Evolutionary conservation across 2,329 filamentous ascomycete genomes (phyloP).

Genomic region (Helotiales sp.): DNA sequence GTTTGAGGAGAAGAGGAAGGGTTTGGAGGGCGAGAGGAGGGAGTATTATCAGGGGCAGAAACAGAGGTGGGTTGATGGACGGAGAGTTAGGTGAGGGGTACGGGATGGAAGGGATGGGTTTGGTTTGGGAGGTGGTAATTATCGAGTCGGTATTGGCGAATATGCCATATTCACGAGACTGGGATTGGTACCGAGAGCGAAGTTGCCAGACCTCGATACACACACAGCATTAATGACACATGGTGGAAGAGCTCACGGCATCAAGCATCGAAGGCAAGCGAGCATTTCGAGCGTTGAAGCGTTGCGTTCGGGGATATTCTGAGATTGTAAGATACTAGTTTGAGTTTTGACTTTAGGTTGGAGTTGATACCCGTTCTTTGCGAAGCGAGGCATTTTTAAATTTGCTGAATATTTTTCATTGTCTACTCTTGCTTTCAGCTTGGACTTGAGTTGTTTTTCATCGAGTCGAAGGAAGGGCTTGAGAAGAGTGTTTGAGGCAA

Average conservation of each 20-base stretch:
- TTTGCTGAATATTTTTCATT: too few relatives aligned
- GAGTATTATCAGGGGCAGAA: constrained; percentile 24
- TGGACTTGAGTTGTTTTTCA: too few relatives aligned
- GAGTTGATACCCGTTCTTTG: constrained; percentile 10
- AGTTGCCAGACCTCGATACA: background rate
- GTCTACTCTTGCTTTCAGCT: too few relatives aligned
- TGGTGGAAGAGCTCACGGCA: background rate
- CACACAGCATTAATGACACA: background rate
- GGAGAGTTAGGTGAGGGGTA: constrained; percentile 24
- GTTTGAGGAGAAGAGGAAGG: constrained; percentile 59
- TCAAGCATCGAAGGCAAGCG: background rate
- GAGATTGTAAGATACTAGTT: background rate
- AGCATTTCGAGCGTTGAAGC: background rate
- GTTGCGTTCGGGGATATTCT: background rate
- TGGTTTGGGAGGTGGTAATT: too few relatives aligned
- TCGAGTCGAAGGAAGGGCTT: too few relatives aligned
- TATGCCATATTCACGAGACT: too few relatives aligned
- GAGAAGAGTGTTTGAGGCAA: too few relatives aligned
- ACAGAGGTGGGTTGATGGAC: constrained; percentile 37
- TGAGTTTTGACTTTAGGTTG: background rate
- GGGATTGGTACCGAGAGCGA: too few relatives aligned
- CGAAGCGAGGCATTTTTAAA: background rate
- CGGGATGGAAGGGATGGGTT: background rate
- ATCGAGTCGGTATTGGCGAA: too few relatives aligned
- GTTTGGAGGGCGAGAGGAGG: constrained; percentile 27